Conservation (phyloP, 305 asterid genomes). For the Fraxinus xanthoxyloides region DNA sequence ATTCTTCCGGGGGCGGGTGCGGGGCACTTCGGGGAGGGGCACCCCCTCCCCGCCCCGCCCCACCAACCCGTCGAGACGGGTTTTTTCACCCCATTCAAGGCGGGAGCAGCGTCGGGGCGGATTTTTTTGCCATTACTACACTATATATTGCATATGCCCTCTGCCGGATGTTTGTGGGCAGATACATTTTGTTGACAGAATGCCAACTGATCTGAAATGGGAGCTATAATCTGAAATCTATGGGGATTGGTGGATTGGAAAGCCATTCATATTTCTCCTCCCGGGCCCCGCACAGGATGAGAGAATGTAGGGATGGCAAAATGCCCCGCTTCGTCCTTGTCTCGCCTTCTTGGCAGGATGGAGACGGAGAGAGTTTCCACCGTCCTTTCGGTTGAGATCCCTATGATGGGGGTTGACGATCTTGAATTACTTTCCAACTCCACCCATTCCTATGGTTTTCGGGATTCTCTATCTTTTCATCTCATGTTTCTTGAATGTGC, state of each 20-base stretch:
- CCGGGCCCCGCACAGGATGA: neutral
- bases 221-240: conserved; percentile 28
- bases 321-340: no score
- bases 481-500: neutral
- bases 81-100: no score
- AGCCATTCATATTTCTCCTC: neutral
- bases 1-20: no score
- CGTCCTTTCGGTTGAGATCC: neutral
- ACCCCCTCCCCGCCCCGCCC: no score
- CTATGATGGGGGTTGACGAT: neutral
- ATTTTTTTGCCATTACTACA: no score
- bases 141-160: neutral
- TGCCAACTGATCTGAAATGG: conserved; percentile 29
- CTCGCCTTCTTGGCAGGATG: no score
- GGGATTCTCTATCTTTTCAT: conserved; percentile 32
- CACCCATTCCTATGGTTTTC: conserved; percentile 62
- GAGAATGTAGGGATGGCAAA: neutral
- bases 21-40: no score
- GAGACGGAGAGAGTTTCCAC: neutral
- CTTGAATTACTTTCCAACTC: conserved; percentile 42
- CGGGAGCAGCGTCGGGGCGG: no score
- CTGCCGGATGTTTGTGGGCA: neutral
- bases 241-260: conserved; percentile 55
- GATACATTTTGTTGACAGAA: neutral
- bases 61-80: no score